A percentile compares a stretch with the other conserved stretches of the same genome.
phyloP scores from a whole-genome alignment of 2,329 filamentous ascomycete genomes.

The Aspergillus sp. region DNA sequence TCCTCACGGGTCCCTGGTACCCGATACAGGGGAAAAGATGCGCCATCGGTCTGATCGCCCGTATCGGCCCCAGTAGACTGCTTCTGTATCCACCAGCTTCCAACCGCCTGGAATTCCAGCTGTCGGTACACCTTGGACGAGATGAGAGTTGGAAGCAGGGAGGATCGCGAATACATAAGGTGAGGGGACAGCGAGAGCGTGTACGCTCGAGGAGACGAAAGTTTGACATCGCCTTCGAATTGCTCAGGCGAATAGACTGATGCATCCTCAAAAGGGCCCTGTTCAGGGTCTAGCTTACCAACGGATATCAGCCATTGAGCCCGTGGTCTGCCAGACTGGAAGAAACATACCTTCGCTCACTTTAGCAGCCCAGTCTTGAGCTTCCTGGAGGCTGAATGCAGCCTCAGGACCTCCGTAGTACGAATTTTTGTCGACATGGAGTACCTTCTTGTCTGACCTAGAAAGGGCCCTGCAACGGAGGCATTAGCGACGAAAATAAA shows the following conservation, averaged over 20 bases:
- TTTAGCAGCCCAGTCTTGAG: slow-evolving; percentile 59
- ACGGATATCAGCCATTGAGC: slow-evolving; percentile 15
- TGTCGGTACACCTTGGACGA: slow-evolving; percentile 81
- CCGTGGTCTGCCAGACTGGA: no score
- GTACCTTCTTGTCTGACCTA: slow-evolving; percentile 78
- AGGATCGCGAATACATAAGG: slow-evolving; percentile 73
- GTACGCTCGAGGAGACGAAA: slow-evolving; percentile 60
- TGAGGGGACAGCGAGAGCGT: slow-evolving; percentile 76
- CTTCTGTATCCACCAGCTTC: slow-evolving; percentile 74
- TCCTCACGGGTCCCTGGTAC: slow-evolving; percentile 88
- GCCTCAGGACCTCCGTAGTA: slow-evolving; percentile 85
- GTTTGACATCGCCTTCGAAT: slow-evolving; percentile 11
- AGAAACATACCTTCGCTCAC: slow-evolving; percentile 32
- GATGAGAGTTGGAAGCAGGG: slow-evolving; percentile 69
- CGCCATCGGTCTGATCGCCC: slow-evolving; percentile 4
- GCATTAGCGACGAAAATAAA: slow-evolving; percentile 39
- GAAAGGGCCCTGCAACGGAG: slow-evolving; percentile 67
- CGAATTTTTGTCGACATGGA: slow-evolving; percentile 78
- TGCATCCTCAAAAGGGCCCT: slow-evolving; percentile 32
- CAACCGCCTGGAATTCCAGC: slow-evolving; percentile 86
- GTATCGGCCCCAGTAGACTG: slow-evolving; percentile 12
- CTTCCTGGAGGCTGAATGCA: slow-evolving; percentile 74
- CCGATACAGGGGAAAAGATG: slow-evolving; percentile 45
- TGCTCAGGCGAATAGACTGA: slow-evolving; percentile 18
- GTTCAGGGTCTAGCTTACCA: slow-evolving; percentile 22